Conservation (phyloP, 164 flowering plant species). For the Stephania japonica region DNA sequence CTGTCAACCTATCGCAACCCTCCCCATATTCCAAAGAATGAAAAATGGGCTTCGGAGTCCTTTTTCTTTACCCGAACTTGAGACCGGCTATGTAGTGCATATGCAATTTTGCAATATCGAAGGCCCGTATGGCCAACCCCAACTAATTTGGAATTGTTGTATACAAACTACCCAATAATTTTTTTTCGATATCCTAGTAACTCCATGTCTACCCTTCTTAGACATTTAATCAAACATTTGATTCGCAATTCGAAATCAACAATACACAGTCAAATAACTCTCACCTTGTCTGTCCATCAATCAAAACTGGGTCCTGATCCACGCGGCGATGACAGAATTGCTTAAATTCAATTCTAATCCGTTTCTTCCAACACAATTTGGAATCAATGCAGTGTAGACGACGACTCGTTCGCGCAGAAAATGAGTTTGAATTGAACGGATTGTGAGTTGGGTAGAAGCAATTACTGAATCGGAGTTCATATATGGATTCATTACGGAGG, state of each 20-base stretch:
- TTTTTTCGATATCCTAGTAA: too few species aligned
- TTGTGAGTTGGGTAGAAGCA: background rate
- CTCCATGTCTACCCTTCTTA: background rate
- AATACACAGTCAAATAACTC: background rate
- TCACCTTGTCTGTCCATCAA: background rate
- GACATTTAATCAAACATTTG: conserved; percentile 5
- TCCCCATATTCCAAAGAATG: too few species aligned
- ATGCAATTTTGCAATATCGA: too few species aligned
- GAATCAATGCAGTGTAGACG: background rate
- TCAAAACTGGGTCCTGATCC: too few species aligned
- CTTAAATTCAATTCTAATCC: background rate
- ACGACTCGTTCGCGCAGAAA: background rate
- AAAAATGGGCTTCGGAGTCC: too few species aligned
- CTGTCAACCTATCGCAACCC: too few species aligned
- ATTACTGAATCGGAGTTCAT: background rate
- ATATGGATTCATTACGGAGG: too few species aligned
- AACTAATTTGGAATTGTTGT: too few species aligned
- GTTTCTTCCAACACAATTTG: background rate
- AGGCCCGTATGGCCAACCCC: too few species aligned
- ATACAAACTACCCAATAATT: too few species aligned
- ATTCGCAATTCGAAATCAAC: background rate
- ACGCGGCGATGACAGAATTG: background rate
- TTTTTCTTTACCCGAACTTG: too few species aligned
- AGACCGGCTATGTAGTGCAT: too few species aligned
- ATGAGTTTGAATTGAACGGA: background rate